Evolutionary conservation across 176 grass and related monocot species (phyloP), one percentile per base, ranked within the genome.

Genomic region (Musa itinerans): DNA sequence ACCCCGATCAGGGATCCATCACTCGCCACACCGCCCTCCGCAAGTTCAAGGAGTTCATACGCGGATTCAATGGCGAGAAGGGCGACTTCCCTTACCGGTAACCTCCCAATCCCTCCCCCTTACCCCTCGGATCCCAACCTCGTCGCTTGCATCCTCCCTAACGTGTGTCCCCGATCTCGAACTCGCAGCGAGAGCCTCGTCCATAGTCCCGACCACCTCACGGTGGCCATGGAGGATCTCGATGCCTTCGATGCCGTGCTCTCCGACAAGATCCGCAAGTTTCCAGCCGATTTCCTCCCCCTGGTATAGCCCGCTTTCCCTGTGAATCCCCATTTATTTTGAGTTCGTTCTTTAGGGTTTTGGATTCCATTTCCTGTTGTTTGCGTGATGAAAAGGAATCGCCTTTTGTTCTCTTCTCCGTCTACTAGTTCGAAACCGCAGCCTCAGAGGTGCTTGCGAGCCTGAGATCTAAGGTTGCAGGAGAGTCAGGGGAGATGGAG

Each of bases 1-100:
- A 84, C 69, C 84, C 85, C 50, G 91, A 91, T 83, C 83, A 76
- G 54, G 68, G 54, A 48, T 80, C 85, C 1, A 55, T 93, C 84
- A 89, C 78, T 34, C 86, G 82, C 72, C 95, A 98, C 74, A 84
- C 90, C 64, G 88, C 90, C 26, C 86, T 98, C 78, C 95, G 95
- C 86, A 98, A 98, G 80, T 98, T 98, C 84, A 98, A 93, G 80
- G 95, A 98, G 83, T 98, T 98, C 73, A 87, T 98, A 73, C 88
- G 95, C 54, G 88, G 90, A 15, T 94, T 98, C 86, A 79, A 86
- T 49, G 78, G 90, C 63, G 80, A 84, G 53, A 84, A 84, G 29
- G 95, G 95, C 66, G 95, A 98, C 68, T 94, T 98, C 57, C 90
- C 95, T 81, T 98, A 98, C 79, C 88, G 95, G 95, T 91, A 72